phyloP scores from a whole-genome alignment of 768 basidiomycete species.

The Tremella yokohamensis region DNA sequence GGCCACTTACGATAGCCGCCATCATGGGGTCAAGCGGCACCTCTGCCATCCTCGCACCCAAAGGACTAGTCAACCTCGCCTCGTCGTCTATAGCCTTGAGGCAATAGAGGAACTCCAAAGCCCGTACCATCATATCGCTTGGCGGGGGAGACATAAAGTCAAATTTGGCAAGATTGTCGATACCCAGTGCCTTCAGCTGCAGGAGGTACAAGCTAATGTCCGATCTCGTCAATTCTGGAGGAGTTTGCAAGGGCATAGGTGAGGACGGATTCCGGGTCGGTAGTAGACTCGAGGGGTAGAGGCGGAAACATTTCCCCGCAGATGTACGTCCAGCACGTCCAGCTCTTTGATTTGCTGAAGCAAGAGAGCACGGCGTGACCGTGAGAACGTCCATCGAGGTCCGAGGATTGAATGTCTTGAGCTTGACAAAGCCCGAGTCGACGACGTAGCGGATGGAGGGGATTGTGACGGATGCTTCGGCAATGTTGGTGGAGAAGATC shows the following conservation, averaged over 20 bases:
- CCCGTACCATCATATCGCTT: slow-evolving; percentile 75
- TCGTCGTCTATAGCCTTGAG: slow-evolving; percentile 76
- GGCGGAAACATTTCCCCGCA: slow-evolving; percentile 83
- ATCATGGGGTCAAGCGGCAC: slow-evolving; percentile 88
- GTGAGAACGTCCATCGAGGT: slow-evolving; percentile 79
- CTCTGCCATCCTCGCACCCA: slow-evolving; percentile 86
- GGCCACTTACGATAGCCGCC: slow-evolving; percentile 78
- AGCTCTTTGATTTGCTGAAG: slow-evolving; percentile 87
- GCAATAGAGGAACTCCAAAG: slow-evolving; percentile 74
- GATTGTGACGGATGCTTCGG: slow-evolving; percentile 96
- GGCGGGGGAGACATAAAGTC: slow-evolving; percentile 92
- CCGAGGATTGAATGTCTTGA: slow-evolving; percentile 82
- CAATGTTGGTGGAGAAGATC: slow-evolving; percentile 90
- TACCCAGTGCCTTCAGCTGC: slow-evolving; percentile 89
- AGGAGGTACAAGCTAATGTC: slow-evolving; percentile 89
- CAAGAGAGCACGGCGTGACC: slow-evolving; percentile 75
- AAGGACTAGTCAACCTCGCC: slow-evolving; percentile 68
- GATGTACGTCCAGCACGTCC: slow-evolving; percentile 94
- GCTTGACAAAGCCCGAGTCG: slow-evolving; percentile 94
- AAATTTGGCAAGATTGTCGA: slow-evolving; percentile 86
- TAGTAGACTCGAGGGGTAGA: slow-evolving; percentile 70
- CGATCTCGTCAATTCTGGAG: slow-evolving; percentile 84
- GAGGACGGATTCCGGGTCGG: slow-evolving; percentile 47
- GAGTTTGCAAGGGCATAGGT: slow-evolving; percentile 63
- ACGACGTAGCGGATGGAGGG: slow-evolving; percentile 91